Evolutionary conservation across 176 grass and related monocot species (phyloP).

Genomic region (Cocos nucifera): DNA sequence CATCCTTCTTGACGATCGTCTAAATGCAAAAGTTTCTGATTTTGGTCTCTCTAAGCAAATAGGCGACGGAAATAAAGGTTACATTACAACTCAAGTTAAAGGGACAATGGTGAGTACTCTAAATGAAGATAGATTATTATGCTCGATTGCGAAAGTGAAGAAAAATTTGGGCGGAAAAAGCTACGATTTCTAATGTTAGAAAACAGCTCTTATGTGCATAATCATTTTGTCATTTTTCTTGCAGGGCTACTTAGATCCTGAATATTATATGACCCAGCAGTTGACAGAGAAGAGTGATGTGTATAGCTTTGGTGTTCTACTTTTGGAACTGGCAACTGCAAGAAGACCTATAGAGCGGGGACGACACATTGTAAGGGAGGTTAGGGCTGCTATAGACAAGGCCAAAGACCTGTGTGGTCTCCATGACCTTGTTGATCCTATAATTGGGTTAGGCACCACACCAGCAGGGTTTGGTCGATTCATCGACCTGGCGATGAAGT

Average conservation of each 20-base stretch:
- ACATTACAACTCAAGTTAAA: slow-evolving; percentile 5
- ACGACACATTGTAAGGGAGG: slow-evolving; percentile 53
- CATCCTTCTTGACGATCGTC: neutral
- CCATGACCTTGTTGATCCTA: slow-evolving; percentile 44
- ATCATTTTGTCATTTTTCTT: neutral
- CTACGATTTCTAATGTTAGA: no score
- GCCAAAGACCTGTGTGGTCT: slow-evolving; percentile 43
- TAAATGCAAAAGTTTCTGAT: slow-evolving; percentile 6
- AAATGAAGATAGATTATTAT: no score
- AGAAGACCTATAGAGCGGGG: slow-evolving; percentile 56
- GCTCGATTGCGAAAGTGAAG: no score
- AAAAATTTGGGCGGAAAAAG: no score
- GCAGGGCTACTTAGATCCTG: slow-evolving; percentile 73
- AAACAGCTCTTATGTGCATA: no score
- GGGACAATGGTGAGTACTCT: slow-evolving; percentile 5
- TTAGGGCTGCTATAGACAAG: slow-evolving; percentile 34
- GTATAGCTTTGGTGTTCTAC: slow-evolving; percentile 37
- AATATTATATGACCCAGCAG: slow-evolving; percentile 94
- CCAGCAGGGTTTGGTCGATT: slow-evolving; percentile 1
- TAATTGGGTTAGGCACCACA: neutral
- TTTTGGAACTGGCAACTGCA: slow-evolving; percentile 49
- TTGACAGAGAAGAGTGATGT: slow-evolving; percentile 51
- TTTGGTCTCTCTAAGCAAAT: slow-evolving; percentile 3
- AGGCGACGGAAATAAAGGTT: neutral
- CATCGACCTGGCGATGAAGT: slow-evolving; percentile 11